Base-by-base conservation (phyloP, 192 early-diverging fungal species). In the Piromyces finnis region DNA sequence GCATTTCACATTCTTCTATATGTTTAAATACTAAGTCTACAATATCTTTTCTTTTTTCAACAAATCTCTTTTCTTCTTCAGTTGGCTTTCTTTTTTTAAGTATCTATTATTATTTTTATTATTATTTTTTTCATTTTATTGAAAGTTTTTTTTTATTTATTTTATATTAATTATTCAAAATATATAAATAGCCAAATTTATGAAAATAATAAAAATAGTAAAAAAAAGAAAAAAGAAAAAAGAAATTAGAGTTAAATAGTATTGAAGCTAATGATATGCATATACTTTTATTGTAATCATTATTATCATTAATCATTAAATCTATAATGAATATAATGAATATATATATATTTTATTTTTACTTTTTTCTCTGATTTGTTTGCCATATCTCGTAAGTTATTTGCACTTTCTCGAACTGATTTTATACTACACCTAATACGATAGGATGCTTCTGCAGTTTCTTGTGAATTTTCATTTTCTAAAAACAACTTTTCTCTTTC, bases 361-460 rank as follows among this genome's bases (percentile, higher is more conserved):
- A 30, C 89, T 87, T 89, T 91, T 79, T 87, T 84, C 79, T 84
- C 85, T 78, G 89, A 86, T 80, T 91, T 91, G 36, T 80, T 84
- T 13, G 84, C 84, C 30, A 89, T 85, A 26, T 88, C 87, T 13
- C 41, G 59, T 85, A 91, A 81, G 32, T 83, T 30, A 41, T 80
- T 39, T 16, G 82, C 37, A 12, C 82, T 59, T 80, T 90, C 89
- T 80, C 88, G 87, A n/a, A 91, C 28, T 0, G 51, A 80, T 81
- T 85, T 83, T 29, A 91, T 87, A 78, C 82, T 83, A 37, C 88
- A 83, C 18, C 90, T 83, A 68, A 91, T 88, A n/a, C 86, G 83
- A 82, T 91, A 91, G 12, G 86, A 87, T 29, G 88, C 84, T 82
- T 91, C 89, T 1, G 90, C 90, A 14, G 86, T 86, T 80, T 91